Evolutionary conservation across 1,139 yeast species (phyloP).

Genomic region (Williopsis jadinii): DNA sequence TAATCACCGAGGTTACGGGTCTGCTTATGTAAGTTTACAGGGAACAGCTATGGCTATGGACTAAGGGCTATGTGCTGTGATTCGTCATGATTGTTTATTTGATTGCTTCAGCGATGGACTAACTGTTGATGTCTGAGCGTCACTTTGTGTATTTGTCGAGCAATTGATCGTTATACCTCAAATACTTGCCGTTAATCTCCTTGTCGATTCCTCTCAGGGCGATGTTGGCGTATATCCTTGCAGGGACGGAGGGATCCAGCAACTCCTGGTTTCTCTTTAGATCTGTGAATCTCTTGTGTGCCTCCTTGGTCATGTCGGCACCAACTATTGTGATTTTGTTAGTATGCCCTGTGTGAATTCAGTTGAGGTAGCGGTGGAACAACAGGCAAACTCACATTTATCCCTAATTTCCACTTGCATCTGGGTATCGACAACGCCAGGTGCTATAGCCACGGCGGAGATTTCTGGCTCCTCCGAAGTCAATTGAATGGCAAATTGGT

Average conservation of each 20-base stretch:
- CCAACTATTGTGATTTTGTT: constrained; percentile 26
- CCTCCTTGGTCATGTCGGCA: constrained; percentile 47
- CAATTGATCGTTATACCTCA: constrained; percentile 49
- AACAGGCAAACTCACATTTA: constrained; percentile 19
- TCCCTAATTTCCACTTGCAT: constrained; percentile 81
- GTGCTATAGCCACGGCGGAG: constrained; percentile 67
- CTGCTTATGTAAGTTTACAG: too few relatives aligned
- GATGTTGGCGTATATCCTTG: constrained; percentile 54
- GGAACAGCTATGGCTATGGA: too few relatives aligned
- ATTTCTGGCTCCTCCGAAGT: constrained; percentile 61
- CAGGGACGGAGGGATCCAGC: constrained; percentile 65
- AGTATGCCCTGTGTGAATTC: neutral
- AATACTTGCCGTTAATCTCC: constrained; percentile 54
- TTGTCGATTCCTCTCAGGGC: constrained; percentile 50
- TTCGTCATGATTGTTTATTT: too few relatives aligned
- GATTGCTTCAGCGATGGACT: too few relatives aligned
- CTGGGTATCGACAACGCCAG: constrained; percentile 86
- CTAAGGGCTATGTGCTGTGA: too few relatives aligned
- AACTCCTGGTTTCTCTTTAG: constrained; percentile 49
- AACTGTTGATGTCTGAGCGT: too few relatives aligned
- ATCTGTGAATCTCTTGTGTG: constrained; percentile 51
- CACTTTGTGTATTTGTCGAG: constrained; percentile 20
- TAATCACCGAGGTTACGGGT: too few relatives aligned
- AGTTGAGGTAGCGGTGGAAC: neutral
- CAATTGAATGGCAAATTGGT: constrained; percentile 61